Evolutionary conservation across 2,329 filamentous ascomycete species (phyloP).

Genomic region (Colletotrichum magnum): DNA sequence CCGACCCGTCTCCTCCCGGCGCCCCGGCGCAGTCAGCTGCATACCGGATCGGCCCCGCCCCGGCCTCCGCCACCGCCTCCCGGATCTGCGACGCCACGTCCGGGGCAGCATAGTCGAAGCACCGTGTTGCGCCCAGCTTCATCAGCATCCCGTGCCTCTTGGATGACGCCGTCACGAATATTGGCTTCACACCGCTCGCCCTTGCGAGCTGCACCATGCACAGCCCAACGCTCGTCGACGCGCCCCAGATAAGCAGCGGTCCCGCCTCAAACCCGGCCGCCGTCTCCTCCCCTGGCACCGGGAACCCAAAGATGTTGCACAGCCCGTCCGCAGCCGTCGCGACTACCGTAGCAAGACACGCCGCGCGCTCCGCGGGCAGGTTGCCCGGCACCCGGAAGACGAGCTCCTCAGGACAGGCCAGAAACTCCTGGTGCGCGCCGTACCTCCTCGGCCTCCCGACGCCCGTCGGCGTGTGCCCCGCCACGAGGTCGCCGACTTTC

Average conservation of each 20-base stretch:
- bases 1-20: neutral
- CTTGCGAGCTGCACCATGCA: conserved; percentile 53
- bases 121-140: conserved; percentile 50
- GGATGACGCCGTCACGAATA: conserved; percentile 51
- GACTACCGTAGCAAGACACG: conserved; percentile 34
- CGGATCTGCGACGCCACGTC: conserved; percentile 16
- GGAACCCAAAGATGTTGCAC: conserved; percentile 42
- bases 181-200: conserved; percentile 47
- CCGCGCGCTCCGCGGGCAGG: conserved; percentile 38
- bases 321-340: conserved; percentile 44
- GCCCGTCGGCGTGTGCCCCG: conserved; percentile 19
- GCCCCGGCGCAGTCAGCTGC: conserved; percentile 33
- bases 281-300: conserved; percentile 25
- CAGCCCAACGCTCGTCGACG: conserved; percentile 51
- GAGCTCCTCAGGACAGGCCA: conserved; percentile 21
- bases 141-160: conserved; percentile 50
- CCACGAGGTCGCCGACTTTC: conserved; percentile 19
- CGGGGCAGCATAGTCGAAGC: conserved; percentile 51
- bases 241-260: conserved; percentile 55
- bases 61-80: conserved; percentile 15
- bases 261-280: conserved; percentile 30
- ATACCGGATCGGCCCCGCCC: conserved; percentile 21
- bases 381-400: conserved; percentile 26
- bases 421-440: conserved; percentile 30
- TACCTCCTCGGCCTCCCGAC: conserved; percentile 19